Evolutionary conservation across 2,329 filamentous ascomycete genomes (phyloP).

Genomic region (Talaromyces funiculosus): DNA sequence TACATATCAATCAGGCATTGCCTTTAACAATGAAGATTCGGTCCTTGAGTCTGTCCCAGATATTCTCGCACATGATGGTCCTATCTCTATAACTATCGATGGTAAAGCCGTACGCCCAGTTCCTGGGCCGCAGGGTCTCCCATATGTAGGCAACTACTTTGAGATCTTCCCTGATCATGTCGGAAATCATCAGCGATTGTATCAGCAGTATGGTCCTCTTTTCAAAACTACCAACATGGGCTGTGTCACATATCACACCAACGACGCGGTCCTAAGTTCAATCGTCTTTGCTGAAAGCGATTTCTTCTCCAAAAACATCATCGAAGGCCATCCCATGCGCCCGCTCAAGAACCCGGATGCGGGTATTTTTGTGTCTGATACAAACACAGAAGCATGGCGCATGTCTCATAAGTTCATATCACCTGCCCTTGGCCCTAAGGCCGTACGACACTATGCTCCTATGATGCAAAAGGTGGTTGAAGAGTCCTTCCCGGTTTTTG

Average conservation of each 20-base stretch:
- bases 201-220: constrained; percentile 49
- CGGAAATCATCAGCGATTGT: constrained; percentile 52
- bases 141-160: constrained; percentile 49
- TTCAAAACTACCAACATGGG: constrained; percentile 52
- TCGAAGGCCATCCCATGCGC: constrained; percentile 27
- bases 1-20: background rate
- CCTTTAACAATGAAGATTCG: background rate
- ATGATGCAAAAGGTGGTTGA: constrained; percentile 54
- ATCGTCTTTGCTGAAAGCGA: constrained; percentile 47
- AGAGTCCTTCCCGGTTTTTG: constrained; percentile 45
- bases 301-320: constrained; percentile 51
- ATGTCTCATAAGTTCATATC: constrained; percentile 58
- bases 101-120: constrained; percentile 17
- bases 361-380: constrained; percentile 28
- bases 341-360: constrained; percentile 24
- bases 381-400: constrained; percentile 29
- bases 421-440: constrained; percentile 54
- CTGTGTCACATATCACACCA: constrained; percentile 17
- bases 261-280: constrained; percentile 47
- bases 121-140: constrained; percentile 21
- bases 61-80: background rate
- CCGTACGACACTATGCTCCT: constrained; percentile 56
- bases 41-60: background rate
- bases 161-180: constrained; percentile 55
- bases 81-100: constrained; percentile 1